phyloP scores from a whole-genome alignment of 2,329 filamentous ascomycete species.

The Alternaria metachromatica region DNA sequence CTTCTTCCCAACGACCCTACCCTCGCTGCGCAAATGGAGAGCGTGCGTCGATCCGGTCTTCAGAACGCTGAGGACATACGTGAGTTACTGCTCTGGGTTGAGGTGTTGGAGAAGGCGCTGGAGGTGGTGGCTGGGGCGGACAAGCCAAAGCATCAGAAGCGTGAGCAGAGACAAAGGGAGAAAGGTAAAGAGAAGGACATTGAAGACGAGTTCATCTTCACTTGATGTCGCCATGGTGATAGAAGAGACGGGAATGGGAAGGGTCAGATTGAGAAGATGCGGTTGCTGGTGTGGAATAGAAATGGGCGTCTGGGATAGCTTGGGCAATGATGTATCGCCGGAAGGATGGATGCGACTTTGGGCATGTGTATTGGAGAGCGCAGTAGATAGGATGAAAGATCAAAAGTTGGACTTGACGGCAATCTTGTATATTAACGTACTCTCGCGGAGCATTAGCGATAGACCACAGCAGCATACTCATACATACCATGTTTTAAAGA shows the following conservation, averaged over 20 bases:
- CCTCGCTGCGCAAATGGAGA: not conserved
- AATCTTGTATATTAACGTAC: not conserved
- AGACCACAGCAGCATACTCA: not conserved
- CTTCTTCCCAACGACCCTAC: not conserved
- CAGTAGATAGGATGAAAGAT: not conserved
- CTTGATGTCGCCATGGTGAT: not conserved
- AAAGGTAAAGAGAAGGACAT: not conserved
- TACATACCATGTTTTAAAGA: not conserved
- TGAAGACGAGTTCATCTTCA: not conserved
- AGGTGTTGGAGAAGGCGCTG: not conserved
- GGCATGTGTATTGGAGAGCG: not conserved
- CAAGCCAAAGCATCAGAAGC: not conserved
- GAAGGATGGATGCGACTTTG: not conserved
- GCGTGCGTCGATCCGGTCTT: not conserved
- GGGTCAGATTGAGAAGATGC: not conserved
- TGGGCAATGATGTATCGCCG: not conserved
- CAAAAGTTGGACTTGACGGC: not conserved
- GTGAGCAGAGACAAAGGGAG: not conserved
- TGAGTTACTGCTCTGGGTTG: not conserved
- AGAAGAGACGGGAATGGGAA: not conserved
- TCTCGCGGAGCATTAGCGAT: not conserved
- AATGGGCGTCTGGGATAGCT: not conserved
- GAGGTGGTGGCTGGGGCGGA: not conserved
- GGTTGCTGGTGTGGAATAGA: not conserved
- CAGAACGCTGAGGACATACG: not conserved